Percentiles rank a stretch among this genome's conserved stretches.
Evolutionary conservation across 2,329 filamentous ascomycete genomes (phyloP).

Genomic region (Arthrobotrys sphaeroides): DNA sequence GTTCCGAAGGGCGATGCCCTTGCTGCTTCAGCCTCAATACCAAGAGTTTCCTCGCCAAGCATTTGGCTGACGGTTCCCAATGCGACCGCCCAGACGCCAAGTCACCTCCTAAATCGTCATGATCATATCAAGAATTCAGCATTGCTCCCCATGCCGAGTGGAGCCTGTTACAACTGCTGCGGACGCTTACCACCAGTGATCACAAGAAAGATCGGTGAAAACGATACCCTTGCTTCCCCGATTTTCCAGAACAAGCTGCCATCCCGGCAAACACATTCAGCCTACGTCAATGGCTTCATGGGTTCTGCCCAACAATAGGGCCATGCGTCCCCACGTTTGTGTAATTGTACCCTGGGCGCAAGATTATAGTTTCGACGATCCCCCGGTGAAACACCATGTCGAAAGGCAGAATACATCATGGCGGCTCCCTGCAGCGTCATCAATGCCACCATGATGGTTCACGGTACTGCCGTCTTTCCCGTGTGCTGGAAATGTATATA

Average conservation of each 20-base stretch:
- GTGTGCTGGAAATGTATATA: not conserved
- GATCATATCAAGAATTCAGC: not conserved
- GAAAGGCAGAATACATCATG: not conserved
- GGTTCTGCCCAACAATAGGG: not conserved
- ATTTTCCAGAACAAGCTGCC: not conserved
- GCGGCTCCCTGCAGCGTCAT: not conserved
- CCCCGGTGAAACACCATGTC: not conserved
- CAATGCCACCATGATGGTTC: no score
- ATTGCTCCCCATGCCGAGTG: not conserved
- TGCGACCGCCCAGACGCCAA: not conserved
- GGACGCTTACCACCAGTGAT: no score
- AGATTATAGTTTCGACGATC: constrained; percentile 8
- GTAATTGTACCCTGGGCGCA: not conserved
- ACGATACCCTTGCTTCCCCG: not conserved
- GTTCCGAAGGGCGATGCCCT: constrained; percentile 7
- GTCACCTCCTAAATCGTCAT: not conserved
- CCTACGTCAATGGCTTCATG: not conserved
- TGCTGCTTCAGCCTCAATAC: not conserved
- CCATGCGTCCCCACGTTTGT: constrained; percentile 7
- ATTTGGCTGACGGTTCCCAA: not conserved
- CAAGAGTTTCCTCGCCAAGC: not conserved
- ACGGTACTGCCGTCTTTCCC: not conserved
- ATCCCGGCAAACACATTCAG: not conserved
- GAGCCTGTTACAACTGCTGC: not conserved
- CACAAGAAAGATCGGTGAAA: not conserved